phyloP scores from a whole-genome alignment of 1,284 basidiomycete species.

The Ustilago shanxiensis region DNA sequence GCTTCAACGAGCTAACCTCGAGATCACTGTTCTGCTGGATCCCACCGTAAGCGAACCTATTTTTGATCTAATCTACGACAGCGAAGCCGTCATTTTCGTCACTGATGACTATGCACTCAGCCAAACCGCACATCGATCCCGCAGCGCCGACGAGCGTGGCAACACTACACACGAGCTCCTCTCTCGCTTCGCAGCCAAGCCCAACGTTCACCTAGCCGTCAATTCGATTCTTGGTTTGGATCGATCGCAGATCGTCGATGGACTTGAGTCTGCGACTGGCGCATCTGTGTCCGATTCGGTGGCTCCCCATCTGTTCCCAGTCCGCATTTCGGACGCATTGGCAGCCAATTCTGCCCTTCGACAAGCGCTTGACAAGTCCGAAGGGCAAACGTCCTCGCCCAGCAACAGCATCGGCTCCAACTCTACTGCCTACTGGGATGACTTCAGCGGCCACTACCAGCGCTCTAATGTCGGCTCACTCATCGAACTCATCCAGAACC shows the following conservation, averaged over 20 bases:
- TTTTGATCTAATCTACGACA: conserved; percentile 47
- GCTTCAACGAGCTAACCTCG: conserved; percentile 45
- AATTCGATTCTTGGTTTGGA: conserved; percentile 33
- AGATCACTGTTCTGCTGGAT: conserved; percentile 44
- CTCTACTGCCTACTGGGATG: conserved; percentile 33
- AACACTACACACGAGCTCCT: conserved; percentile 32
- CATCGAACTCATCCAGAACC: conserved; percentile 17
- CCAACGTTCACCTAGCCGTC: conserved; percentile 45
- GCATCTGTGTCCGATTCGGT: conserved; percentile 30
- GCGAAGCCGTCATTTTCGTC: conserved; percentile 50
- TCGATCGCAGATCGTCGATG: conserved; percentile 12
- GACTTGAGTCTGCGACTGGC: conserved; percentile 33
- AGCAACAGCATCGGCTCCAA: neutral
- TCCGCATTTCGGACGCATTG: conserved; percentile 29
- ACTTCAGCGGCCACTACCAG: conserved; percentile 41
- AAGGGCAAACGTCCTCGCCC: conserved; percentile 4
- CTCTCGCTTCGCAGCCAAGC: conserved; percentile 51
- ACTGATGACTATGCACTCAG: conserved; percentile 48
- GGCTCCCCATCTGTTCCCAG: conserved; percentile 16
- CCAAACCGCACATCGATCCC: conserved; percentile 22
- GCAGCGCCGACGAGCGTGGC: conserved; percentile 10
- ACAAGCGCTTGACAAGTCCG: conserved; percentile 29
- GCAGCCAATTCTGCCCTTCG: conserved; percentile 39
- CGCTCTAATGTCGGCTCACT: conserved; percentile 42
- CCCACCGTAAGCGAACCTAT: conserved; percentile 13